Base-by-base conservation (phyloP, 306 rosid species). In the Cicer bijugum region DNA sequence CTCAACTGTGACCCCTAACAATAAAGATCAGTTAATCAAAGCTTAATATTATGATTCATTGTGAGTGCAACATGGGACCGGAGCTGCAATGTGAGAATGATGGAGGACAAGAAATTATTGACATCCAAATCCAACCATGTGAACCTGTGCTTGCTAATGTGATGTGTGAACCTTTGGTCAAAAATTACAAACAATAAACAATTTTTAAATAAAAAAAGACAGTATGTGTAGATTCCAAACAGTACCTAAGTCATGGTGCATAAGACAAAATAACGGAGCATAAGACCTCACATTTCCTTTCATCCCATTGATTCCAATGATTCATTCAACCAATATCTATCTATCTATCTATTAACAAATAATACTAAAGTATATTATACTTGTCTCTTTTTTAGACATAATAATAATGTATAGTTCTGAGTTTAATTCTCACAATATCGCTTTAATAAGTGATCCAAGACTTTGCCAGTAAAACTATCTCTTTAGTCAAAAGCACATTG, bases 401-500 rank as follows among this genome's bases (percentile, higher is more conserved):
- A 51, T 51, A 23, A 23, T 23, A 23, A 15, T 55, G 52, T 72
- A 75, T 12, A 23, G 16, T 64, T 61, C 56, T 52, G 10, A 19
- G 61, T 7, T 20, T 0, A 58, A 11, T 20, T 33, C 6, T 28
- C 60, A 67, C 14, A 20, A 17, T 67, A 12, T 51, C 64, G 16
- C 7, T 59, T 58, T 16, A 66, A 58, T 15, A 71, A 58, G 82
- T 56, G 58, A 35, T 50, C 50, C 59, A 15, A 19, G 81, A 82
- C 88, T 59, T 71, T 75, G 61, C 71, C 58, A 64, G 42, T 80
- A 72, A 68, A 67, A 69, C 76, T 75, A 69, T 79, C 84, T 67
- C 95, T 90, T 82, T 88, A 82, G 95, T 87, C 95, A 92, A 90
- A 92, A 90, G 91, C 82, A 72, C 78, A 35, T 82, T 75, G 95